Base-by-base conservation (phyloP, 306 rosid genomes). In the Boehmeria nivea region DNA sequence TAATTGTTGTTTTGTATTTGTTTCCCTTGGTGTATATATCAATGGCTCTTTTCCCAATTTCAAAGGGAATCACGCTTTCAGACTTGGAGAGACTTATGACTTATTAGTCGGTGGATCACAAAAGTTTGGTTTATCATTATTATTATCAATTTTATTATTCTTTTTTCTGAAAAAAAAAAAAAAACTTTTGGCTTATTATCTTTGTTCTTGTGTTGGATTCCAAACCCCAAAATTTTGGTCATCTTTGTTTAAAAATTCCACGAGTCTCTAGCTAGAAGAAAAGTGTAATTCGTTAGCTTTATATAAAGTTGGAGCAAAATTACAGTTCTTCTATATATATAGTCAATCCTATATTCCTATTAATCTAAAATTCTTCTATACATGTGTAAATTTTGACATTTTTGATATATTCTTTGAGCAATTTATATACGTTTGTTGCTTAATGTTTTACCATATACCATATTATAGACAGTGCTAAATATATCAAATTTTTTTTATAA, bases 1-100 rank as follows among this genome's bases (percentile, higher is more conserved):
- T 8, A 38, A 2, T 44, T 6, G 28, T 44, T 57, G 33, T 64
- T 53, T 10, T 42, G 46, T 42, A 12, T 42, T n/a, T n/a, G n/a
- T n/a, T n/a, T n/a, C n/a, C n/a, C n/a, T n/a, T n/a, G n/a, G n/a
- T n/a, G 36, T 31, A 31, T 4, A 4, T 4, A 31, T 31, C 5
- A 31, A 31, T 4, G 36, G 36, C 15, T 34, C 42, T 42, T 14
- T 36, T 39, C 59, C 58, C 23, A 36, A 19, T 56, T 57, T 26
- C 51, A 24, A 50, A 66, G 42, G 64, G 53, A 67, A 51, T 60
- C 40, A 10, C 8, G 38, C 25, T 67, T 59, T 67, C 60, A 31
- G 24, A 38, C 46, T 46, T 14, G 2, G 0, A 8, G 44, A 6
- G 33, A 39, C 43, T 37, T 24, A 52, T 14, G 50, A 43, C 43